Percentiles rank a stretch among this genome's conserved stretches.
Conservation (phyloP, 75 land plant genomes). For the Larix kaempferi region DNA sequence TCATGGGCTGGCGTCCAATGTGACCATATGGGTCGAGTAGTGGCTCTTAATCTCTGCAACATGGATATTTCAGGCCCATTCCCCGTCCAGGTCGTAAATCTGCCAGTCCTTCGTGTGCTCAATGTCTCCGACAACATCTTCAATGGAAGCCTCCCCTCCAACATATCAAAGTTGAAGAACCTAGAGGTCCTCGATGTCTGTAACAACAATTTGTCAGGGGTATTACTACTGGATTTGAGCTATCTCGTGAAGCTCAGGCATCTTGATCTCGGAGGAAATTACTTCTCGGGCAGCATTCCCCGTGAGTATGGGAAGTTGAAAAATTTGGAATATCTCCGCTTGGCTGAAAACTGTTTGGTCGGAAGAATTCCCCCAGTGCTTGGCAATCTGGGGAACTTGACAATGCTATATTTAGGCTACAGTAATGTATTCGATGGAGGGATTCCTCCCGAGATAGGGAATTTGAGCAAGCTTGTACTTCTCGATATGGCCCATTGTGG, state of each 20-base stretch:
- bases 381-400: too few relatives aligned
- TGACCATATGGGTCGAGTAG: slow-evolving; percentile 11
- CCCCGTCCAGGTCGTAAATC: slow-evolving; percentile 39
- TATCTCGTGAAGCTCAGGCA: slow-evolving; percentile 41
- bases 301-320: slow-evolving; percentile 41
- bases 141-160: slow-evolving; percentile 30
- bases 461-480: too few relatives aligned
- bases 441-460: too few relatives aligned
- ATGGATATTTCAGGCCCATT: slow-evolving; percentile 33
- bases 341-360: slow-evolving; percentile 60
- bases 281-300: slow-evolving; percentile 68
- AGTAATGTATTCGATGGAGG: too few relatives aligned
- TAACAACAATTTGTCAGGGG: slow-evolving; percentile 61
- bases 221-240: slow-evolving; percentile 42
- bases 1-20: slow-evolving; percentile 37
- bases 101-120: slow-evolving; percentile 4
- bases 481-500: too few relatives aligned
- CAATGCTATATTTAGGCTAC: slow-evolving; percentile 66
- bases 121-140: slow-evolving; percentile 50
- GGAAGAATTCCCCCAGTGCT: slow-evolving; percentile 72
- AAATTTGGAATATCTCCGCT: slow-evolving; percentile 51
- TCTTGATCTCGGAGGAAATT: slow-evolving; percentile 77
- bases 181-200: slow-evolving; percentile 57
- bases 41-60: slow-evolving; percentile 33
- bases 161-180: slow-evolving; percentile 26